Conservation (phyloP, 1,284 basidiomycete genomes). For the Cutaneotrichosporon arboriforme region DNA sequence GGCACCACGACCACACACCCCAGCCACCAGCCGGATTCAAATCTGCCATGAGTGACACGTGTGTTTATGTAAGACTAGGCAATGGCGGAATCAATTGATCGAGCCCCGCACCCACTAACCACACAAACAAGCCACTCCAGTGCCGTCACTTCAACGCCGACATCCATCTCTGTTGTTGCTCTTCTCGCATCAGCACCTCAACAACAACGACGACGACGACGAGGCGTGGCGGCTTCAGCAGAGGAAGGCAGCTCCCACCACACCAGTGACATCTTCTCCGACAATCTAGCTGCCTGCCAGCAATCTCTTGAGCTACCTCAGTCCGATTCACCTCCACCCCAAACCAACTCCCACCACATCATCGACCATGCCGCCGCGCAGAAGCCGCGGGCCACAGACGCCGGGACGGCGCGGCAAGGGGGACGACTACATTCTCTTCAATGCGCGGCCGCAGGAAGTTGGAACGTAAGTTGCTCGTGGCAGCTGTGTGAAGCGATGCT, state of each 20-base stretch:
- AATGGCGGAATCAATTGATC: too few species aligned
- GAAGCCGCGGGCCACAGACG: not conserved
- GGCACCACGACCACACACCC: not conserved
- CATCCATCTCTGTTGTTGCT: not conserved
- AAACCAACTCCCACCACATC: not conserved
- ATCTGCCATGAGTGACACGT: not conserved
- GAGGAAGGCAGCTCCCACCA: too few species aligned
- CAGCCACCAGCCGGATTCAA: not conserved
- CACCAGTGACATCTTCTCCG: not conserved
- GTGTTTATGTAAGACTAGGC: too few species aligned
- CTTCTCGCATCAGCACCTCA: not conserved
- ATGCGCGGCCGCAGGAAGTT: conserved; percentile 37
- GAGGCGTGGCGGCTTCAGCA: too few species aligned
- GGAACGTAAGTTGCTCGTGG: conserved; percentile 39
- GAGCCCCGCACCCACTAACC: not conserved
- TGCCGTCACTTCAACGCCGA: not conserved
- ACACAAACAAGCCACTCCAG: not conserved
- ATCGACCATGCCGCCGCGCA: conserved; percentile 12
- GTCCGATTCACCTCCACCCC: not conserved
- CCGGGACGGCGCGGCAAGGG: conserved; percentile 12
- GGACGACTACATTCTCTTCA: conserved; percentile 36
- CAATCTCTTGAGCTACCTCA: not conserved
- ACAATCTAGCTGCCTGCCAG: not conserved
- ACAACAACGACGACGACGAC: too few species aligned
- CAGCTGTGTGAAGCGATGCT: not conserved